These are phyloP conservation scores for Colletotrichum sublineola DNA, from an alignment of 2,329 filamentous ascomycete genomes.

Conservation along the genomic window DNA sequence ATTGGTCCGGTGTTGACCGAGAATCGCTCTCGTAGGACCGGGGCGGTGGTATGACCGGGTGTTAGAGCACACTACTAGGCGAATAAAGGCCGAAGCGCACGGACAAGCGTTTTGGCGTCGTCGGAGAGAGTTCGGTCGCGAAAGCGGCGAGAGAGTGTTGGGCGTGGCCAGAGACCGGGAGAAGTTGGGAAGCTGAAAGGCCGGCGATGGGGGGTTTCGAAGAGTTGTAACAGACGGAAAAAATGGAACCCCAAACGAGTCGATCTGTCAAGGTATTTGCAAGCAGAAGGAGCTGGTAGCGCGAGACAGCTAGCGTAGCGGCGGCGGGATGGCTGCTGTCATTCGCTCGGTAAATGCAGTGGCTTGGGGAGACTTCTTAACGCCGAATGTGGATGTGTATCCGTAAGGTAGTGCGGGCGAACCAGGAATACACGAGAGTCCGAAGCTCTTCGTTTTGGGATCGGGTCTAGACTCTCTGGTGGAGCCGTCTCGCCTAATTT, in stretches of 20 bases:
- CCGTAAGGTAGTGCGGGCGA: conserved; percentile 13
- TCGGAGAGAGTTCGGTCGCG: neutral
- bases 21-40: conserved; percentile 4
- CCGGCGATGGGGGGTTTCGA: neutral
- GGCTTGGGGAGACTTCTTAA: conserved; percentile 37
- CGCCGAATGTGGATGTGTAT: conserved; percentile 22
- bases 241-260: neutral
- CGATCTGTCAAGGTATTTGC: conserved; percentile 33
- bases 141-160: neutral
- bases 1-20: conserved; percentile 1
- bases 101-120: neutral
- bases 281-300: conserved; percentile 25
- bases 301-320: conserved; percentile 27
- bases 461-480: conserved; percentile 24
- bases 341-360: conserved; percentile 37
- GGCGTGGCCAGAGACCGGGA: neutral
- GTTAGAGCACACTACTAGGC: neutral
- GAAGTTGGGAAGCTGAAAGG: neutral
- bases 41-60: neutral
- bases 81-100: conserved; percentile 11
- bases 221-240: conserved; percentile 3
- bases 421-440: conserved; percentile 18
- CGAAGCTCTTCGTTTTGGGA: conserved; percentile 21
- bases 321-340: conserved; percentile 22
- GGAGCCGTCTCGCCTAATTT: conserved; percentile 20